These are phyloP conservation scores for Hericium erinaceus DNA, from an alignment of 768 basidiomycete genomes.

Conservation along the genomic window DNA sequence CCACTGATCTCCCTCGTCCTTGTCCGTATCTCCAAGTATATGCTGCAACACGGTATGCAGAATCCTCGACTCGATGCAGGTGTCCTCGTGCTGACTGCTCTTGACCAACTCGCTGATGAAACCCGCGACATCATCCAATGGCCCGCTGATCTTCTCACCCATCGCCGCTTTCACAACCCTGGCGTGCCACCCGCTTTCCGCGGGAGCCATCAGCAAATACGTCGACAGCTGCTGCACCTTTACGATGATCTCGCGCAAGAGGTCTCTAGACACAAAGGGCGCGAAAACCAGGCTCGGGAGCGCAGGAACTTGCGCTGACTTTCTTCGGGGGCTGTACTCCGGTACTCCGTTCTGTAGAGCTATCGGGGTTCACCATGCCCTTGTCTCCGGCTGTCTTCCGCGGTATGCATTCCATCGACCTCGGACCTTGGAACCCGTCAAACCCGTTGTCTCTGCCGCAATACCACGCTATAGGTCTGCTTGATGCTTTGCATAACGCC, in stretches of 20 bases:
- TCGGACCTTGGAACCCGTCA: too few relatives aligned
- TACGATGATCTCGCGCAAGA: slow-evolving; percentile 31
- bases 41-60: slow-evolving; percentile 53
- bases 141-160: slow-evolving; percentile 16
- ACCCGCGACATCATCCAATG: slow-evolving; percentile 18
- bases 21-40: slow-evolving; percentile 47
- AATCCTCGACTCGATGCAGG: slow-evolving; percentile 46
- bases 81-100: slow-evolving; percentile 30
- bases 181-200: slow-evolving; percentile 43
- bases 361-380: too few relatives aligned
- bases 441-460: too few relatives aligned
- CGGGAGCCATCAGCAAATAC: slow-evolving; percentile 48
- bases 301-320: slow-evolving; percentile 33
- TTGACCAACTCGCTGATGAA: slow-evolving; percentile 27
- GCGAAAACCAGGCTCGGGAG: slow-evolving; percentile 42
- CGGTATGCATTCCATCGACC: too few relatives aligned
- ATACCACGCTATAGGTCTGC: too few relatives aligned
- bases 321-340: too few relatives aligned
- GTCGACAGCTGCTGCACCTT: slow-evolving; percentile 46
- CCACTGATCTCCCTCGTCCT: slow-evolving; percentile 71
- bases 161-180: slow-evolving; percentile 29
- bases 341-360: too few relatives aligned
- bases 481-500: too few relatives aligned
- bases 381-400: too few relatives aligned
- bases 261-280: slow-evolving; percentile 23